Base-by-base conservation (phyloP, 2,329 filamentous ascomycete genomes). In the Sporothrix variecibatus region DNA sequence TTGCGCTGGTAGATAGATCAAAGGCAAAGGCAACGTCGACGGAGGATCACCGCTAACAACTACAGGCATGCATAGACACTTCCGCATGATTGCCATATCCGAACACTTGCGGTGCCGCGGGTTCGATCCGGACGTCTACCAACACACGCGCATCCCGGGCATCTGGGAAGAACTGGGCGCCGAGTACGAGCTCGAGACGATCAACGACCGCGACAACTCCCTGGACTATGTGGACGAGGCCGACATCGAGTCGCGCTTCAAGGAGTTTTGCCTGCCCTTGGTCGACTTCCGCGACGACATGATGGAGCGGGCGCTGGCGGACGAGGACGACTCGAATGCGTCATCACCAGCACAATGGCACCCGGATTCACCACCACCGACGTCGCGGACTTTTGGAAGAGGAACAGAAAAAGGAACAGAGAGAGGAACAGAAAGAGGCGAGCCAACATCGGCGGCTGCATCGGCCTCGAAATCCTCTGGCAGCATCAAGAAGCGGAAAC, bases 91-190 rank as follows among this genome's bases (percentile, higher is more conserved):
- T 76, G 91, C 94, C 9, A 94, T 98, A 74, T 92, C 92, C 62
- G 91, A 95, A 78, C 90, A 94, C 78, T 85, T 97, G 75, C 90
- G 92, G 77, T 94, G 93, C 78, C 93, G 95, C 82, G 94, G 94
- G 79, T 92, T 93, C 80, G 88, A 94, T 81, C 88, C 92, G 71
- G 87, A 92, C 79, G 78, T 89, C 77, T 85, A 90, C 78, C 88
- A 89, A 20, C 96, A 99, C 84, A 98, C 94, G 56, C 92, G 92
- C 75, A 96, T 97, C 77, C 92, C 93, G 0, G 92, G 93, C 56
- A 97, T 99, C 77, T 98, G 96, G 95, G 87, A 89, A 78, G 98
- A 98, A 82, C 87, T 99, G 12, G 85, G 88, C 43, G 90, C 90
- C 46, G 89, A 96, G 76, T 99, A 97, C 84, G 94, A 97, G 88